Conservation (phyloP, 257 asterid genomes). For the Penstemon newberryi region DNA sequence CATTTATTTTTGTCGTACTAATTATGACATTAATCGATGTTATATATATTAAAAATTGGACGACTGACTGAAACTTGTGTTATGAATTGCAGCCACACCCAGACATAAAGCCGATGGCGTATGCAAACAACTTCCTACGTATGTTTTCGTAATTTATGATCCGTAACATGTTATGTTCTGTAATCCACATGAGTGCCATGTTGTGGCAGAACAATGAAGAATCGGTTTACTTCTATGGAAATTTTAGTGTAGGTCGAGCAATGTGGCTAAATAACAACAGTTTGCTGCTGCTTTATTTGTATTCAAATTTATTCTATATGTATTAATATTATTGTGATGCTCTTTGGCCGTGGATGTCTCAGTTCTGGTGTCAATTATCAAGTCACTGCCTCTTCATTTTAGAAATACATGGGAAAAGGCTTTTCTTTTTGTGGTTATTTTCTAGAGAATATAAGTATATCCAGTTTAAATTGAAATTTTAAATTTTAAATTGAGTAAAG, state of each 20-base stretch:
- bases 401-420: background rate
- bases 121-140: slow-evolving; percentile 86
- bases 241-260: slow-evolving; percentile 24
- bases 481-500: too few relatives aligned
- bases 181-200: slow-evolving; percentile 32
- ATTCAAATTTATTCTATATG: slow-evolving; percentile 29
- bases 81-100: slow-evolving; percentile 79
- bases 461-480: too few relatives aligned
- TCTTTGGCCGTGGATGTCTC: slow-evolving; percentile 6
- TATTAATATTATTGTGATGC: slow-evolving; percentile 12
- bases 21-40: too few relatives aligned
- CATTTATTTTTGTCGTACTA: too few relatives aligned
- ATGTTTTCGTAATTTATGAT: slow-evolving; percentile 57
- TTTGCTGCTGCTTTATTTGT: slow-evolving; percentile 31
- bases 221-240: too few relatives aligned
- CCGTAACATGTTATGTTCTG: slow-evolving; percentile 22
- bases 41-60: too few relatives aligned
- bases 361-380: background rate
- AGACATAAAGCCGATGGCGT: slow-evolving; percentile 96
- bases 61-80: background rate
- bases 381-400: background rate
- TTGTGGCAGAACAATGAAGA: slow-evolving; percentile 34
- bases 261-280: background rate
- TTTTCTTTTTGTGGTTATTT: too few relatives aligned
- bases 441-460: too few relatives aligned